Evolutionary conservation across 148 eudicot species (phyloP), one percentile per base, ranked within the genome.

Genomic region (Persicaria maculosa): DNA sequence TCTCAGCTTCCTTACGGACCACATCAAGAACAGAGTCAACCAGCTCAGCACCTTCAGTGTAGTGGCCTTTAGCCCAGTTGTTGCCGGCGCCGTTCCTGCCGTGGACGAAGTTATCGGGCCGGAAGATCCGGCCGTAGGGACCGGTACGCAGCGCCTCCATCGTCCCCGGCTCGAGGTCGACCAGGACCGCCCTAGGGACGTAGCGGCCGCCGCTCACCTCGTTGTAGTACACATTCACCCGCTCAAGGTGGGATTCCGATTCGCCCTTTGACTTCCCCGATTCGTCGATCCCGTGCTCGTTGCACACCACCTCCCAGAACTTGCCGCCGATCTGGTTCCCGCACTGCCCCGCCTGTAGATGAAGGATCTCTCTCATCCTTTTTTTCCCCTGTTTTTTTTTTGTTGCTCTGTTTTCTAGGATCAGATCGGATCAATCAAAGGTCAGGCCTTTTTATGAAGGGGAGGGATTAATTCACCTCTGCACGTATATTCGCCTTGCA

Each of bases 31-130:
- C 91, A 57, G 91, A 77, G 62, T 89, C 93, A 58, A 89, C 72
- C 36, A 89, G 31, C 68, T 89, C 93, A 67, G 93, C 93, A 50
- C 93, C 93, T 47, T 89, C 93, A 20, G 93, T 89, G 68, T 87
- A 89, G 77, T 89, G 93, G 4, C 90, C 93, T 67, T 86, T 88
- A 45, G 92, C 92, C 92, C 88, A 88, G 22, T 89, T 89, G 76
- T 89, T 89, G 4, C 91, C 91, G 25, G 91, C 93, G 0, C 89
- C 93, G 73, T 77, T 82, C 61, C 83, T 85, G 0, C 85, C 93
- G 25, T 85, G 87, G 6, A 89, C 87, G 52, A 89, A 87, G 73
- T 89, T 89, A 80, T 87, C 93, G 3, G 93, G 93, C 76, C 90
- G 68, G 31, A 87, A 89, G 48, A 89, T 85, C 68, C 83, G 84